Evolutionary conservation across 805 yeast genomes (phyloP).

Genomic region (Cyberlindnera subsufficiens): DNA sequence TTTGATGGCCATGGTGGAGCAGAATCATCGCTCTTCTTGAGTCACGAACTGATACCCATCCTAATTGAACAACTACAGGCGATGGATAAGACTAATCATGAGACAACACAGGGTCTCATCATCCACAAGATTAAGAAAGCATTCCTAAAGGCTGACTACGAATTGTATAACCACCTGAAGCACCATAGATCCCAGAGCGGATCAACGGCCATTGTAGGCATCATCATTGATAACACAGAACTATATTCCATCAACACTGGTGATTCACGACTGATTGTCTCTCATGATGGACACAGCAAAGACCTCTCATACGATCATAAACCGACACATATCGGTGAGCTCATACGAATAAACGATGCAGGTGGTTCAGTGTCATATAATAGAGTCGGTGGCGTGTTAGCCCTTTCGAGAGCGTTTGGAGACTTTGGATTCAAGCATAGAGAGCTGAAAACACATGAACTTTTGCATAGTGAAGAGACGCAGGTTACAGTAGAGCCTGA

Average conservation of each 20-base stretch:
- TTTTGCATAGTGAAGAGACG: conserved; percentile 39
- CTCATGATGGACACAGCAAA: conserved; percentile 47
- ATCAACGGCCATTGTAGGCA: conserved; percentile 44
- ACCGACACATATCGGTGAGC: conserved; percentile 93
- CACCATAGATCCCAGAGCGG: conserved; percentile 31
- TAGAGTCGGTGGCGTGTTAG: conserved; percentile 92
- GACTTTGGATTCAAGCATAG: conserved; percentile 52
- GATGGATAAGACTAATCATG: conserved; percentile 13
- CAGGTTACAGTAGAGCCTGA: conserved; percentile 82
- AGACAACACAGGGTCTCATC: conserved; percentile 29
- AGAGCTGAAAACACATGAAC: conserved; percentile 24
- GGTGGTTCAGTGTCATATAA: conserved; percentile 93
- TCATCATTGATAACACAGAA: conserved; percentile 36
- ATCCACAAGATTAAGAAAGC: conserved; percentile 35
- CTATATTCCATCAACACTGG: conserved; percentile 68
- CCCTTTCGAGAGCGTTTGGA: conserved; percentile 87
- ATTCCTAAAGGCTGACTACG: conserved; percentile 40
- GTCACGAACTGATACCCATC: conserved; percentile 26
- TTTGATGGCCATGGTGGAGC: conserved; percentile 84
- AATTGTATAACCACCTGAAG: conserved; percentile 29
- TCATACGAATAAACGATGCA: conserved; percentile 83
- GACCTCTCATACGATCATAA: conserved; percentile 76
- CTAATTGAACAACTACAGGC: conserved; percentile 7
- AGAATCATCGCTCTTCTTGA: conserved; percentile 49
- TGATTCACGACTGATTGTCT: conserved; percentile 62